These are phyloP conservation scores for Paracorniculantispora psalliotae DNA, from an alignment of 2,329 filamentous ascomycete genomes.

Conservation along the genomic window DNA sequence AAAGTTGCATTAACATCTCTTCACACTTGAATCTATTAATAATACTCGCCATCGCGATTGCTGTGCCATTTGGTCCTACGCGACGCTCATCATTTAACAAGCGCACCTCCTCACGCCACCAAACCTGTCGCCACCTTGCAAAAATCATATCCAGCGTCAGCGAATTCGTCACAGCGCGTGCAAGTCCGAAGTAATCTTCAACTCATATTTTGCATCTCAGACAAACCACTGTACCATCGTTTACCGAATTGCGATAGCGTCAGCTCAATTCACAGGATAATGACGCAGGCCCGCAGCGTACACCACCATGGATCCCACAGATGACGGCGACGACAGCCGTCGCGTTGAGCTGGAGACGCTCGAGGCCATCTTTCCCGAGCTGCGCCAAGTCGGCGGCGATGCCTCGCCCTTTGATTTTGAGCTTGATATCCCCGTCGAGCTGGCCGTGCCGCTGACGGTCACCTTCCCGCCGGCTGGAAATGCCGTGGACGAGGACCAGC, in stretches of 20 bases:
- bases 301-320: constrained; percentile 10
- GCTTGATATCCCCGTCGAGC: constrained; percentile 54
- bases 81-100: background rate
- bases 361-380: constrained; percentile 61
- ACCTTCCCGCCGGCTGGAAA: constrained; percentile 45
- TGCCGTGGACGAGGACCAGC: constrained; percentile 13
- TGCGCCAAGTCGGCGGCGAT: constrained; percentile 39
- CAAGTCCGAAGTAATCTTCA: background rate
- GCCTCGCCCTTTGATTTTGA: constrained; percentile 43
- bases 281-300: constrained; percentile 1
- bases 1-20: background rate
- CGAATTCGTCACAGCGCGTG: background rate
- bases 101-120: background rate
- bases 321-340: constrained; percentile 13
- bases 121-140: constrained; percentile 2
- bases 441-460: constrained; percentile 50
- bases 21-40: background rate
- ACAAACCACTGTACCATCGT: background rate
- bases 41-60: background rate
- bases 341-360: constrained; percentile 20
- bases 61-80: background rate
- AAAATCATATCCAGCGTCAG: background rate
- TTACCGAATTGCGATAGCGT: too few species aligned
- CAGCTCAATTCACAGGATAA: background rate
- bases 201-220: too few species aligned